Percentiles rank a stretch among this genome's conserved stretches.
phyloP scores from a whole-genome alignment of 805 yeast genomes.

The Lachancea cidri region DNA sequence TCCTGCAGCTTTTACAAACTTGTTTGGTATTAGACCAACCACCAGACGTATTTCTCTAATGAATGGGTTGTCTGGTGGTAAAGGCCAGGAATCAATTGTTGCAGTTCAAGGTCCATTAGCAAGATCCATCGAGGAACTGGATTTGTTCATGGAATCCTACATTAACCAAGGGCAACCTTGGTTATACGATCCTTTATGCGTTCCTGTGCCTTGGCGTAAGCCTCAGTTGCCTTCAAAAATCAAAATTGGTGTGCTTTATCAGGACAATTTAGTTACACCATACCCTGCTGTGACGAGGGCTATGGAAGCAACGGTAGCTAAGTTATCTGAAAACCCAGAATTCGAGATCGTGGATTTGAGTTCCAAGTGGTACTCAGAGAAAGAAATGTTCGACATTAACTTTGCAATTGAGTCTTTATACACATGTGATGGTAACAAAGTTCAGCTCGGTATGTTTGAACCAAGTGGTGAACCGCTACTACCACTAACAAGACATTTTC shows the following conservation, averaged over 20 bases:
- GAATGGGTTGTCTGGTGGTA: slow-evolving; percentile 46
- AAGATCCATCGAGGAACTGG: slow-evolving; percentile 59
- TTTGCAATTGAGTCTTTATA: slow-evolving; percentile 37
- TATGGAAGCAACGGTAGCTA: slow-evolving; percentile 47
- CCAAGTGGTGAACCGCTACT: slow-evolving; percentile 66
- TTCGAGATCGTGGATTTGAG: slow-evolving; percentile 48
- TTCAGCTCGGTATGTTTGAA: slow-evolving; percentile 45
- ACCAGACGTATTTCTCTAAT: slow-evolving; percentile 45
- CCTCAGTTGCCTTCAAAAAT: slow-evolving; percentile 36
- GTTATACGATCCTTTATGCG: slow-evolving; percentile 38
- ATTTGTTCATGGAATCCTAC: slow-evolving; percentile 58
- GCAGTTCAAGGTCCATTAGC: slow-evolving; percentile 69
- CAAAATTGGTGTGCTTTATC: slow-evolving; percentile 58
- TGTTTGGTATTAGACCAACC: slow-evolving; percentile 60
- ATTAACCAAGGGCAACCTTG: slow-evolving; percentile 63
- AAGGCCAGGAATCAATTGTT: slow-evolving; percentile 61
- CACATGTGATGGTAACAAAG: slow-evolving; percentile 62
- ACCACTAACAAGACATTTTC: slow-evolving; percentile 57
- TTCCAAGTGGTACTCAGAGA: slow-evolving; percentile 20
- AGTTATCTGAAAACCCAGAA: slow-evolving; percentile 50
- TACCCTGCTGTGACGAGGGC: slow-evolving; percentile 61
- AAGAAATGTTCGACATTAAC: slow-evolving; percentile 21
- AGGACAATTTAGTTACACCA: slow-evolving; percentile 62
- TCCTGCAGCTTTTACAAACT: slow-evolving; percentile 62
- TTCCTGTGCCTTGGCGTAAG: slow-evolving; percentile 39